Base-by-base conservation (phyloP, 176 grass and related monocot species). In the bread wheat (Triticum aestivum) region DNA sequence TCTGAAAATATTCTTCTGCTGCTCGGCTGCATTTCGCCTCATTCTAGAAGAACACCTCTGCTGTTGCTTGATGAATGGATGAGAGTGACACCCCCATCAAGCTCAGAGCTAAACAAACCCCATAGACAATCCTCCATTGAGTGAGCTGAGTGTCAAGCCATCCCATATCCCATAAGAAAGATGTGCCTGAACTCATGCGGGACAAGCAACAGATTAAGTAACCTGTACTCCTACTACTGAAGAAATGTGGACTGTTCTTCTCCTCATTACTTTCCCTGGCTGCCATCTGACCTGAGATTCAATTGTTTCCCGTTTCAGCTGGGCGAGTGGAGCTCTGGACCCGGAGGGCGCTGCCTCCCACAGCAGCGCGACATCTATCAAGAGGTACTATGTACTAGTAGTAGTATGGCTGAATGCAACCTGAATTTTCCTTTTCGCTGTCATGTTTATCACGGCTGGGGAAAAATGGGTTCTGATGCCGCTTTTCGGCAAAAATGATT, bases 281-380 rank as follows among this genome's bases (percentile, higher is more conserved):
- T 49, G 68, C 27, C 69, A 75, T 37, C 85, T 76, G 61, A 81
- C 82, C 71, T 72, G 9, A 62, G 1, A 54, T 91, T 88, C 54
- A 72, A 34, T 73, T 15, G 35, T 17, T 64, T 34, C 71, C 18
- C 75, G 72, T 90, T 83, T 92, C 86, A 99, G 97, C 64, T 99
- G 97, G 94, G 97, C 94, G 82, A 99, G 97, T 87, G 97, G 97
- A 85, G 94, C 92, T 58, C 90, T 99, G 58, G 90, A 96, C 91
- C 97, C 94, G 66, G 92, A 94, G 74, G 90, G 94, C 8, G 79
- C 88, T 80, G 84, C 87, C 62, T 82, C 80, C 3, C 75, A 84
- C 81, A 91, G 92, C 35, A 85, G 87, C 37, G 76, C 91, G 78
- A 90, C 94, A 87, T 99, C 97, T n/a, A 93, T 96, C 33, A 96